Evolutionary conservation across 208 protist genomes (phyloP), one percentile per base, ranked within the genome.

Genomic region (Leishmania turanica): DNA sequence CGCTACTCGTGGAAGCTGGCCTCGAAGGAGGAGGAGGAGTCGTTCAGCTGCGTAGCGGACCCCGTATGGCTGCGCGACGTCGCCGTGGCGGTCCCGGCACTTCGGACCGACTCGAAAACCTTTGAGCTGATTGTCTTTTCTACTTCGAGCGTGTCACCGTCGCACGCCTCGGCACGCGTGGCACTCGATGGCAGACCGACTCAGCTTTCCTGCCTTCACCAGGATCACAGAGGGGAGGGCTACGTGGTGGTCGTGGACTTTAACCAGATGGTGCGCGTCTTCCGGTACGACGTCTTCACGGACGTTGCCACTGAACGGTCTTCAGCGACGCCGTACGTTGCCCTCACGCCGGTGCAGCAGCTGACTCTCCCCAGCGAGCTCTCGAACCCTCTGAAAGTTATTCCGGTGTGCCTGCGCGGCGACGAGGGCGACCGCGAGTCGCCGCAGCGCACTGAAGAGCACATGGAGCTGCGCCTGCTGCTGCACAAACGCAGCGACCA

Each of bases 31-130:
- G 80, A 87, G 31, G 85, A 90, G 65, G 75, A 77, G 69, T 79
- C 74, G 6, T 87, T 92, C 40, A 78, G 71, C 54, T 92, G 87
- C 71, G 83, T 95, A 3, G 86, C 86, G 1, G 88, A 93, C 62
- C 92, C 92, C 3, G 79, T 87, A 34, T 97, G 92, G 89, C 81
- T 97, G 65, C 74, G 79, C 47, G 80, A 90, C 65, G 40, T 82
- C 9, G 79, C 87, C 4, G 80, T 93, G 19, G 88, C 82, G 9
- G 56, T 96, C 7, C 89, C 92, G 37, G 80, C 79, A 1, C 68
- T 81, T 37, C 79, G 81, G 24, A 78, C 77, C 42, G 75, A 77
- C 34, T 71, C 75, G 24, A 84, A 80, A 37, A 75, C 66, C 6
- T 91, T 85, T 75, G 88, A 85, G 45, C 74, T 93, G 40, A 72